Evolutionary conservation across 164 flowering plant genomes (phyloP).

Genomic region (Chimonanthus salicifolius): DNA sequence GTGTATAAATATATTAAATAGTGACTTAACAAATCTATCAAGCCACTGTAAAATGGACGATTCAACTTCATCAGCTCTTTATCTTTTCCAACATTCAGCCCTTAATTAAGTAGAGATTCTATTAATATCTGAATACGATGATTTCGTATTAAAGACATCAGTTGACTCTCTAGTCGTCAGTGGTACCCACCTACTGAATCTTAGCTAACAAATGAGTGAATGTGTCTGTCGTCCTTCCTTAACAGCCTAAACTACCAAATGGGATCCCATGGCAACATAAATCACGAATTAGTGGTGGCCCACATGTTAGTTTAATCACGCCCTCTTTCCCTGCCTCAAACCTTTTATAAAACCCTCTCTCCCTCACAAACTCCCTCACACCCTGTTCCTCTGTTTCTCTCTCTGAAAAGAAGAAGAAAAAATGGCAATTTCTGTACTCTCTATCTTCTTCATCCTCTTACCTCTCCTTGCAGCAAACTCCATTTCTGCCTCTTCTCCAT

Average conservation of each 20-base stretch:
- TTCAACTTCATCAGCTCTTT: too few relatives aligned
- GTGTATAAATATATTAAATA: too few relatives aligned
- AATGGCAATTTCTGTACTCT: conserved; percentile 22
- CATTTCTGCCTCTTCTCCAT: conserved; percentile 23
- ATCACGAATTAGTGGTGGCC: conserved; percentile 36
- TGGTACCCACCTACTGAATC: too few relatives aligned
- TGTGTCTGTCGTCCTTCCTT: background rate
- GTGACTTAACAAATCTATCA: too few relatives aligned
- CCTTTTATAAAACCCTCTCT: conserved; percentile 22
- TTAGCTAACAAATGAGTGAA: too few relatives aligned
- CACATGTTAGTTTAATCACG: conserved; percentile 34
- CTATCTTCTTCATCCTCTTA: background rate
- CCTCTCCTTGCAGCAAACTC: conserved; percentile 25
- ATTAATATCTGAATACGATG: too few relatives aligned
- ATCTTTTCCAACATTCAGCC: too few relatives aligned
- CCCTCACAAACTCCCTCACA: background rate
- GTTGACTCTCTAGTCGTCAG: too few relatives aligned
- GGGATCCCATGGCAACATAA: conserved; percentile 22
- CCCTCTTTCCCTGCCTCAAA: conserved; percentile 25
- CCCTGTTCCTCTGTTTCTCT: background rate
- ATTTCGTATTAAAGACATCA: too few relatives aligned
- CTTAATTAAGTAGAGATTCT: too few relatives aligned
- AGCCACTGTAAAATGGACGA: too few relatives aligned
- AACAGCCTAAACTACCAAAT: background rate
- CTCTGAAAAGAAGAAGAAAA: background rate